Evolutionary conservation across 2,329 filamentous ascomycete genomes (phyloP).

Genomic region (Ceratocystiopsis minuta): DNA sequence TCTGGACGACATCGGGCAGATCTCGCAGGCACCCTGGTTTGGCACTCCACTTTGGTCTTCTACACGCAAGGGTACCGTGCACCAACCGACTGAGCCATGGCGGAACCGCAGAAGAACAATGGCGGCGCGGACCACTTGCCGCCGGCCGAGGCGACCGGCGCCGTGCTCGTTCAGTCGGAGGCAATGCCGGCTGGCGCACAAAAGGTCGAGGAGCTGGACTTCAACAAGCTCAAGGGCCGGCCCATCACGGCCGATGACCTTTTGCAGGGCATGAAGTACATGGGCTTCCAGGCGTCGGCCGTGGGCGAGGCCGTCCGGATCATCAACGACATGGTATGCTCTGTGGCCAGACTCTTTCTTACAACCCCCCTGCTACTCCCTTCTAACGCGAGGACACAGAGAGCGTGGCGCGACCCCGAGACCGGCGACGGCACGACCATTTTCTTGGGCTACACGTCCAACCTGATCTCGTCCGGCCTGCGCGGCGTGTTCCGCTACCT

Average conservation of each 20-base stretch:
- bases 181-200: slow-evolving; percentile 63
- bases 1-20: neutral
- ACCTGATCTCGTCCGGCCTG: slow-evolving; percentile 89
- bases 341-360: neutral
- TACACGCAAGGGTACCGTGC: neutral
- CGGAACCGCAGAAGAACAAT: neutral
- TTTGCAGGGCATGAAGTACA: slow-evolving; percentile 61
- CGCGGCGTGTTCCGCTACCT: slow-evolving; percentile 83
- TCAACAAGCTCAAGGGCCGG: slow-evolving; percentile 57
- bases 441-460: slow-evolving; percentile 94
- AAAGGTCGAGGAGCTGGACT: slow-evolving; percentile 80
- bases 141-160: slow-evolving; percentile 51
- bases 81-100: neutral
- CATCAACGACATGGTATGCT: slow-evolving; percentile 76
- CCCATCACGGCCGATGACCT: slow-evolving; percentile 76
- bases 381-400: slow-evolving; percentile 21
- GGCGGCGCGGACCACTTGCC: slow-evolving; percentile 17
- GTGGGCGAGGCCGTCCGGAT: slow-evolving; percentile 78
- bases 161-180: slow-evolving; percentile 70
- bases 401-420: slow-evolving; percentile 65
- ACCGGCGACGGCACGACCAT: slow-evolving; percentile 71
- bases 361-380: neutral
- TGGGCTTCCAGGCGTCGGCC: slow-evolving; percentile 57
- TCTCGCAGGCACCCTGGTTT: too few relatives aligned
- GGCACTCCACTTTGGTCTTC: neutral